Evolutionary conservation across 495 filamentous ascomycete species (phyloP).

Genomic region (Astrothelium macrocarpum): DNA sequence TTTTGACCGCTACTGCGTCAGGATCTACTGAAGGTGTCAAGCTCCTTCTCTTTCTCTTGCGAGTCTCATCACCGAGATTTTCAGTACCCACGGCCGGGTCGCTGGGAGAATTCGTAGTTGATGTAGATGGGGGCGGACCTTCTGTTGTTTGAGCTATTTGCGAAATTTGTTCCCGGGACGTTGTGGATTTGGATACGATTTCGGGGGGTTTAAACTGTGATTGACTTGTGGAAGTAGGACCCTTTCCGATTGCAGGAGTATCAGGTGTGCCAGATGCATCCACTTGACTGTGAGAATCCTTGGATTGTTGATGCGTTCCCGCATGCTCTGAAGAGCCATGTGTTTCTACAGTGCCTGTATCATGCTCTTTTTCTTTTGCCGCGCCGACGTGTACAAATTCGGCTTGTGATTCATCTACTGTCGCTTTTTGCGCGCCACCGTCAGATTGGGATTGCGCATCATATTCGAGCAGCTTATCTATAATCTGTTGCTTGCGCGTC

Average conservation of each 20-base stretch:
- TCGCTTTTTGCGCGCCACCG: background rate
- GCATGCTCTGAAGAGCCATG: background rate
- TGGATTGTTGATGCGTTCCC: background rate
- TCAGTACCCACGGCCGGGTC: background rate
- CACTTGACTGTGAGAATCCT: background rate
- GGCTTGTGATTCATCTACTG: slow-evolving; percentile 3
- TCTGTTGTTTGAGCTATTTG: slow-evolving; percentile 7
- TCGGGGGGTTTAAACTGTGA: no score
- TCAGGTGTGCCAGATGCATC: background rate
- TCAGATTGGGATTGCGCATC: slow-evolving; percentile 17
- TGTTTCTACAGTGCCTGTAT: background rate
- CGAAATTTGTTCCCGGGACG: background rate
- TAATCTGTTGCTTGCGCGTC: slow-evolving; percentile 30
- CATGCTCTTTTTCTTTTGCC: slow-evolving; percentile 8
- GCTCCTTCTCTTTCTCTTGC: slow-evolving; percentile 10
- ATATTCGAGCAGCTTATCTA: slow-evolving; percentile 28
- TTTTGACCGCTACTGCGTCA: slow-evolving; percentile 1
- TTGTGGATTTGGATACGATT: background rate
- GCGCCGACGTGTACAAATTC: slow-evolving; percentile 10
- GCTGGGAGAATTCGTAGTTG: background rate
- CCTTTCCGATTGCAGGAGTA: background rate
- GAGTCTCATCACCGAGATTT: background rate
- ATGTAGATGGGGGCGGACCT: background rate
- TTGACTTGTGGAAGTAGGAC: no score
- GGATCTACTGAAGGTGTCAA: background rate